phyloP scores from a whole-genome alignment of 192 early-diverging fungal genomes.

The Coemansia sp. region DNA sequence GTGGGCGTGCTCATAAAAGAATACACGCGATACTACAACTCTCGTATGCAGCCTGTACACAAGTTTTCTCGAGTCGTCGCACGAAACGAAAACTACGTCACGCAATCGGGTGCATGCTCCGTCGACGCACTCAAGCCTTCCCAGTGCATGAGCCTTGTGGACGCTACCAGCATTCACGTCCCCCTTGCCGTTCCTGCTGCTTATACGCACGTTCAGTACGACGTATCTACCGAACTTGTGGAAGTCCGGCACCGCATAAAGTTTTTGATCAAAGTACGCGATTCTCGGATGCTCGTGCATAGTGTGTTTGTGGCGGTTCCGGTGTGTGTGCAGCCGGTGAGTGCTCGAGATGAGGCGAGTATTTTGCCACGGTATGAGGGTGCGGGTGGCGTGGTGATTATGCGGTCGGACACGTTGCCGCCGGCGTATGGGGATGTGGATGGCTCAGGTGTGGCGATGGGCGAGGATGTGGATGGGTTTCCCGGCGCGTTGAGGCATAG shows the following conservation, averaged over 20 bases:
- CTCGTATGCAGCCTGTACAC: constrained; percentile 18
- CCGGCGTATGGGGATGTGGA: constrained; percentile 22
- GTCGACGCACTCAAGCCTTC: constrained; percentile 10
- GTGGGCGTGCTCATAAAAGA: constrained; percentile 57
- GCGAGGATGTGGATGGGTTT: constrained; percentile 32
- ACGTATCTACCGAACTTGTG: constrained; percentile 38
- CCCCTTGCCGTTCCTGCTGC: constrained; percentile 34
- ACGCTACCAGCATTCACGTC: constrained; percentile 33
- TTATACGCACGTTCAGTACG: constrained; percentile 41
- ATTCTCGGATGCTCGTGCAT: constrained; percentile 30
- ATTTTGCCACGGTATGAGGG: constrained; percentile 47
- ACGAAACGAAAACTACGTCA: constrained; percentile 47
- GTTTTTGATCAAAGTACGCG: constrained; percentile 49
- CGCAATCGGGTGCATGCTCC: constrained; percentile 19
- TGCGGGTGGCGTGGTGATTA: constrained; percentile 28
- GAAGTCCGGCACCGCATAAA: constrained; percentile 52
- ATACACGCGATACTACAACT: constrained; percentile 49
- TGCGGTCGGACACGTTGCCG: constrained; percentile 44
- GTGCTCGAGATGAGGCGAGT: constrained; percentile 36
- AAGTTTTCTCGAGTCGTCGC: constrained; percentile 27
- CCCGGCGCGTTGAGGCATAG: constrained; percentile 27
- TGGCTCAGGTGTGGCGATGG: neutral
- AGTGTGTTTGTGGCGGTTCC: constrained; percentile 51
- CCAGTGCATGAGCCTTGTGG: constrained; percentile 35
- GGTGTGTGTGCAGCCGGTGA: constrained; percentile 50